phyloP scores from a whole-genome alignment of 176 grass and related monocot genomes.

The Hordeum vulgare region DNA sequence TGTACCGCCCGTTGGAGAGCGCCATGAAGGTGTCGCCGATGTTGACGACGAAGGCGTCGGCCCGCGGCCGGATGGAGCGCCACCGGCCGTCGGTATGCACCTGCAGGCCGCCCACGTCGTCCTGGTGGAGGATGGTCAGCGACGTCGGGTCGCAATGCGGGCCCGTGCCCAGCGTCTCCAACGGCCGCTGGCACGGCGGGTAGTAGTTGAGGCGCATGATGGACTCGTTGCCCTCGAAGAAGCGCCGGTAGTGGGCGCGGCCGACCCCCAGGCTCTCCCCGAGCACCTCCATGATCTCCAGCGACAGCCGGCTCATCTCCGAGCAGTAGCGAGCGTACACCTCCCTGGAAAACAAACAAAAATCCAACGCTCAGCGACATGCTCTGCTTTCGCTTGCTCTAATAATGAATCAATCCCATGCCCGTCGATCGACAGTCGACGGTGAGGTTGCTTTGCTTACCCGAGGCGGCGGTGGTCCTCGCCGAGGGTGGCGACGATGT shows the following conservation, averaged over 20 bases:
- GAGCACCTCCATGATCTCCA: constrained; percentile 84
- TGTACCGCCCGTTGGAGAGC: constrained; percentile 79
- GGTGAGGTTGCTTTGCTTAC: neutral
- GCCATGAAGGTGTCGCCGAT: constrained; percentile 99
- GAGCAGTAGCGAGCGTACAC: constrained; percentile 62
- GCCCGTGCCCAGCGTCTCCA: constrained; percentile 62
- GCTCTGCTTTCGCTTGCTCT: neutral
- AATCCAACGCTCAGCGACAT: neutral
- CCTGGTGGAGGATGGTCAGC: constrained; percentile 96
- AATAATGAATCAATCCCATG: no score
- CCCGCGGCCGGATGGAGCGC: constrained; percentile 35
- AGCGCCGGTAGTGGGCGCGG: constrained; percentile 34
- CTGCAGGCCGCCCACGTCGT: constrained; percentile 77
- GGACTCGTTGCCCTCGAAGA: constrained; percentile 79
- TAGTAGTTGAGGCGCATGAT: constrained; percentile 98
- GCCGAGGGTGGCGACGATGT: constrained; percentile 56
- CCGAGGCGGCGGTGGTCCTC: constrained; percentile 39
- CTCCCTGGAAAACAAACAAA: constrained; percentile 33
- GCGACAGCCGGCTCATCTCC: constrained; percentile 70
- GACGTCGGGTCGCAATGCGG: constrained; percentile 93
- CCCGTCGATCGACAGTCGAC: no score
- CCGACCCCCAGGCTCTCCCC: constrained; percentile 61
- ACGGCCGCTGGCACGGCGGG: constrained; percentile 78
- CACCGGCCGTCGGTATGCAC: constrained; percentile 47
- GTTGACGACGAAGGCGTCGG: constrained; percentile 68